These are phyloP conservation scores for Hypomontagnella submonticulosa DNA, from an alignment of 495 filamentous ascomycete genomes.

Conservation along the genomic window DNA sequence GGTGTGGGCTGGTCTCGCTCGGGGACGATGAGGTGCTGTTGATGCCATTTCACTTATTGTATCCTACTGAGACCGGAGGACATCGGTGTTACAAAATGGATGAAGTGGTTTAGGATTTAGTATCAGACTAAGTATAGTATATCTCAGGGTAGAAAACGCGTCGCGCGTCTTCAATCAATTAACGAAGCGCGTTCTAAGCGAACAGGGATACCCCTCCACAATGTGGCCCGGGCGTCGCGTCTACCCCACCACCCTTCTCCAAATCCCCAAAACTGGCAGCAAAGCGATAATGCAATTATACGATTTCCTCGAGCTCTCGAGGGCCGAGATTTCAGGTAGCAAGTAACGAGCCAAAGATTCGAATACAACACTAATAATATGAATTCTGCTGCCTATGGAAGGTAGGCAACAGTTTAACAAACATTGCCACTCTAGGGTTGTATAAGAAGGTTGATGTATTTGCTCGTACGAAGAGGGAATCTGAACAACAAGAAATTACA, in stretches of 20 bases:
- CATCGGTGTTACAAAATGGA: constrained; percentile 5
- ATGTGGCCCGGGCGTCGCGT: constrained; percentile 1
- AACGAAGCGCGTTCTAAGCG: constrained; percentile 19
- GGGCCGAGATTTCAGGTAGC: neutral
- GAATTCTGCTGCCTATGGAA: constrained; percentile 32
- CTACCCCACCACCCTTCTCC: constrained; percentile 23
- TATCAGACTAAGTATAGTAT: constrained; percentile 7
- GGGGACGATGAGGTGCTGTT: constrained; percentile 58
- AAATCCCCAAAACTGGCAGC: constrained; percentile 34
- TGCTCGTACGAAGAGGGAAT: too few relatives aligned
- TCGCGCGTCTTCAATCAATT: constrained; percentile 26
- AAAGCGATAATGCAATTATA: constrained; percentile 25
- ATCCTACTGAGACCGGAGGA: constrained; percentile 3
- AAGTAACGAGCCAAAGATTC: constrained; percentile 7
- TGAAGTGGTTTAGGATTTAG: constrained; percentile 7
- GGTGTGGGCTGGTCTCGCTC: constrained; percentile 64
- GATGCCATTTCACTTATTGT: constrained; percentile 55
- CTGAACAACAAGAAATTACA: too few relatives aligned
- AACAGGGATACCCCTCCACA: constrained; percentile 33
- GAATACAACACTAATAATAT: constrained; percentile 15
- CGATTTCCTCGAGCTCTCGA: too few relatives aligned
- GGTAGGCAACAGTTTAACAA: constrained; percentile 24
- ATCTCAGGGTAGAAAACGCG: constrained; percentile 29
- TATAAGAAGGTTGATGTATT: too few relatives aligned
- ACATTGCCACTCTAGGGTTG: neutral